Conservation (phyloP, 139 green algal species). For the Chlamydomonas incerta region DNA sequence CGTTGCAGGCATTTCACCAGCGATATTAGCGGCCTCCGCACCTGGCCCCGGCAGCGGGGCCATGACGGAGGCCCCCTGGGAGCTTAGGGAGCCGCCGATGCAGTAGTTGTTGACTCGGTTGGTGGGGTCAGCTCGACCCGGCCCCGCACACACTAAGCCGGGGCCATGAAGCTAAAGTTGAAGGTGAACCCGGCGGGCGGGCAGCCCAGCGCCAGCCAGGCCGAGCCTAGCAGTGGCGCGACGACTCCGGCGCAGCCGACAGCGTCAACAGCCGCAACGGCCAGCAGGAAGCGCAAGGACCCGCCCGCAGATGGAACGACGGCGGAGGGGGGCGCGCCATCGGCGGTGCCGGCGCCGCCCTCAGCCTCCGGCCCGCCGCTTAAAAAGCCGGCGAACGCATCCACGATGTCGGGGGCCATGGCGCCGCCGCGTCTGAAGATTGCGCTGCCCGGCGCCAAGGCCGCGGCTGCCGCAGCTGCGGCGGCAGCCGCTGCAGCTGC, state of each 20-base stretch:
- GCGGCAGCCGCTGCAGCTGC: neutral
- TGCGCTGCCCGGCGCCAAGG: neutral
- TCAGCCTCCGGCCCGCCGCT: too few species aligned
- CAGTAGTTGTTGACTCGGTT: too few species aligned
- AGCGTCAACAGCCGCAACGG: neutral
- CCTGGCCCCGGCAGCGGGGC: too few species aligned
- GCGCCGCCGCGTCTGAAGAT: neutral
- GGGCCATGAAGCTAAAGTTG: neutral
- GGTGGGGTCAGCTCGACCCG: neutral
- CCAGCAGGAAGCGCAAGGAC: neutral
- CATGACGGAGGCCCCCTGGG: too few species aligned
- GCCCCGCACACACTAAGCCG: neutral
- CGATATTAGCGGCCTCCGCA: too few species aligned
- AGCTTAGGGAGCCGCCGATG: too few species aligned
- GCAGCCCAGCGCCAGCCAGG: neutral
- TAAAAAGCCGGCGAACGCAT: neutral
- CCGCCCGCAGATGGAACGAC: too few species aligned
- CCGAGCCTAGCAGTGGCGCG: neutral
- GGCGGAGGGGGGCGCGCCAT: too few species aligned
- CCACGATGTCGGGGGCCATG: neutral
- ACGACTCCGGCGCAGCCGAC: neutral
- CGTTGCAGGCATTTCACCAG: too few species aligned
- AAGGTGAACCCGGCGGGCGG: neutral
- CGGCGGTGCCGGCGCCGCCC: too few species aligned
- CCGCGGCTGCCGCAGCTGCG: too few species aligned